Base-by-base conservation (phyloP, 352 stramenopile genomes). In the Pilasporangium apinafurcum region DNA sequence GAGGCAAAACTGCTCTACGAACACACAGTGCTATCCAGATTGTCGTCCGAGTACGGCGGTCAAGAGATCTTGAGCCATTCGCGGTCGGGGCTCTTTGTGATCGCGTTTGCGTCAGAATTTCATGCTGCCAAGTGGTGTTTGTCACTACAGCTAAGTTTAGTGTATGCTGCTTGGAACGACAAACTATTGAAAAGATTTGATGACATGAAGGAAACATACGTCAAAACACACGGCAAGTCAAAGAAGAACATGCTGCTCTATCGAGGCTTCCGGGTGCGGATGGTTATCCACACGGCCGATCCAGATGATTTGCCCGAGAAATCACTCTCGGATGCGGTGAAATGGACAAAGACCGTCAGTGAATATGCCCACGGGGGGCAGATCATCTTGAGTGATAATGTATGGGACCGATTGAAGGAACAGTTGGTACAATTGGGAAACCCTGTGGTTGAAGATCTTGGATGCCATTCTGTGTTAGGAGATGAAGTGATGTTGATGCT, bases 81-180 rank as follows among this genome's bases (percentile, higher is more conserved):
- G 33, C 48, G 75, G 8, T 86, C 75, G 10, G 82, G 79, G 1
- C 65, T 92, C 1, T 93, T 92, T 48, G 71, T 91, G 28, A 87
- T 93, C 52, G 79, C 76, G 0, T 93, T 93, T 37, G 60, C 72
- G 8, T 90, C 82, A 8, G 82, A 93, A 48, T 93, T 91, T 48
- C 79, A 93, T 42, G 82, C 82, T 0, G 82, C 82, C 41, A 89
- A 90, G 58, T 93, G 82, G 82, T 93, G 82, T 51, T 52, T 93
- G 0, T 90, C 82, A 16, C 56, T 93, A 37, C 82, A 93, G 49
- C 57, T 93, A 7, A 89, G 79, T 49, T 44, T 93, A 6, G 79
- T 93, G 16, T 93, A 92, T 40, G 82, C 82, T 1, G 79, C 82
- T 9, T 93, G 82, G 82, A 92, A 90, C 39, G 79, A 89, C 36